phyloP scores from a whole-genome alignment of 805 yeast genomes.

The Myxozyma nipponensis region DNA sequence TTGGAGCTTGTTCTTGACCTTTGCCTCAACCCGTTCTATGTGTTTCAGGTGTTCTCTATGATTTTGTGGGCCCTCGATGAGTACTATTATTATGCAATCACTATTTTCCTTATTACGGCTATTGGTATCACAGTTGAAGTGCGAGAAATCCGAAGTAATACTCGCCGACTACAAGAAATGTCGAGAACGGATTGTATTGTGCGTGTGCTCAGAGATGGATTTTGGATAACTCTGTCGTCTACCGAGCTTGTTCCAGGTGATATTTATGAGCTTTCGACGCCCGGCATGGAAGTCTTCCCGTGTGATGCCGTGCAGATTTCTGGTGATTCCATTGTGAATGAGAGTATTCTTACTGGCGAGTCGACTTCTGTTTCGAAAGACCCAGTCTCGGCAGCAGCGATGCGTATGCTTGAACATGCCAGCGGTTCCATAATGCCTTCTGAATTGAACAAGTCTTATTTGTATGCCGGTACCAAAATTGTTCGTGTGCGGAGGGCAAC shows the following conservation, averaged over 20 bases:
- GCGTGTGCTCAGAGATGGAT: constrained; percentile 86
- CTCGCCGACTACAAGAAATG: constrained; percentile 66
- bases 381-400: constrained; percentile 60
- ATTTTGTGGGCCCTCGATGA: constrained; percentile 88
- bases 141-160: constrained; percentile 67
- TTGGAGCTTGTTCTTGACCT: constrained; percentile 72
- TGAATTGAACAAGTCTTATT: constrained; percentile 64
- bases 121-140: constrained; percentile 76
- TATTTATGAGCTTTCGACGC: constrained; percentile 85
- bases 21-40: constrained; percentile 89
- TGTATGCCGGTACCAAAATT: constrained; percentile 86
- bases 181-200: constrained; percentile 75
- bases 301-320: constrained; percentile 83
- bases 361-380: constrained; percentile 91
- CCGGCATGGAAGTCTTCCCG: constrained; percentile 68
- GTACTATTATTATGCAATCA: constrained; percentile 88
- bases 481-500: constrained; percentile 69
- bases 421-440: constrained; percentile 55
- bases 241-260: constrained; percentile 93
- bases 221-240: constrained; percentile 69
- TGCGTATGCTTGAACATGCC: constrained; percentile 33
- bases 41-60: constrained; percentile 90
- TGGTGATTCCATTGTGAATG: constrained; percentile 96
- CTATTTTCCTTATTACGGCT: constrained; percentile 83
- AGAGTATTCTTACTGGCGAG: constrained; percentile 97